Percentiles rank a stretch among this genome's conserved stretches.
phyloP scores from a whole-genome alignment of 192 early-diverging fungal genomes.

The Backusella australiensis region DNA sequence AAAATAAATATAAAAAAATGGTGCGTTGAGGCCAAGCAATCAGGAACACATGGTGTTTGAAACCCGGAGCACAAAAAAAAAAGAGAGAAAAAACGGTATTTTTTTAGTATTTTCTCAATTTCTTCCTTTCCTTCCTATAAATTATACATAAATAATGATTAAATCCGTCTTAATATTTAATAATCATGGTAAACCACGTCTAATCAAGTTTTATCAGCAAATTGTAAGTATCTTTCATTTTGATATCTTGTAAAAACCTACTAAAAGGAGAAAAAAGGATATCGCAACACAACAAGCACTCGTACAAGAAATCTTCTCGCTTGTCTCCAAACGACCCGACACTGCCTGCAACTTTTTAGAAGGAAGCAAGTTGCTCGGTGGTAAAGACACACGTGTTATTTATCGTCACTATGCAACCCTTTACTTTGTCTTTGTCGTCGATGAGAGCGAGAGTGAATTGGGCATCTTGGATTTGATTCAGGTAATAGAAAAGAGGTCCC shows the following conservation, averaged over 20 bases:
- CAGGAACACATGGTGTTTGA: background rate
- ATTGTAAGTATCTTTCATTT: constrained; percentile 50
- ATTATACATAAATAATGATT: constrained; percentile 64
- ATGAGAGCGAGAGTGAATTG: constrained; percentile 93
- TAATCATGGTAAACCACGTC: constrained; percentile 92
- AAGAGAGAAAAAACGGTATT: background rate
- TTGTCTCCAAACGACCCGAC: constrained; percentile 85
- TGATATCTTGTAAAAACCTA: too few relatives aligned
- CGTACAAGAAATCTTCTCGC: constrained; percentile 82
- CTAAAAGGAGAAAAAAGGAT: constrained; percentile 48
- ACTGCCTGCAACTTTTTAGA: constrained; percentile 91
- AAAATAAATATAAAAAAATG: background rate
- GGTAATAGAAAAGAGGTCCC: constrained; percentile 32
- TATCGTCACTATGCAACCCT: constrained; percentile 96
- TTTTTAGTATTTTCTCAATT: background rate
- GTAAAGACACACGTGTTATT: constrained; percentile 86
- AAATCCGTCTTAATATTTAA: constrained; percentile 99
- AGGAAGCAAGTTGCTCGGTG: constrained; percentile 75
- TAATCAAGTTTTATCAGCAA: constrained; percentile 93
- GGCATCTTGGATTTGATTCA: constrained; percentile 97
- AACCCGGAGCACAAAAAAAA: background rate
- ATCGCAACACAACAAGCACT: constrained; percentile 81
- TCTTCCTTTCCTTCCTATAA: background rate
- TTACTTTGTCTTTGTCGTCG: constrained; percentile 98
- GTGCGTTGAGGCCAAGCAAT: background rate